A percentile compares a stretch with the other conserved stretches of the same genome.
phyloP scores from a whole-genome alignment of 2,329 filamentous ascomycete species.

The Ascochyta koolunga region DNA sequence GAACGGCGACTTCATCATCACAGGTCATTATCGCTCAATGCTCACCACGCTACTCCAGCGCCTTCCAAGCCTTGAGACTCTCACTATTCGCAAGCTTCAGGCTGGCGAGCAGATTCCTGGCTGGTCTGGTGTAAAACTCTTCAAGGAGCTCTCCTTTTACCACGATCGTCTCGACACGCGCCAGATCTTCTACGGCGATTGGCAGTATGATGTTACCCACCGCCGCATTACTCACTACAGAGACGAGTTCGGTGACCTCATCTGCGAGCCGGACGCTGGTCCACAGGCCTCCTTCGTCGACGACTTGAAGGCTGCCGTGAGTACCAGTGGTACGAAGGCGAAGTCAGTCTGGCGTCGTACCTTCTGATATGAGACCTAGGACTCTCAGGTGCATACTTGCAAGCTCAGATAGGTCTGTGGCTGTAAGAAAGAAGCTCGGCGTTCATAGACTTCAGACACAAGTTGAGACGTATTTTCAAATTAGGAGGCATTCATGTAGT shows the following conservation, averaged over 20 bases:
- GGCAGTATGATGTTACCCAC: conserved; percentile 26
- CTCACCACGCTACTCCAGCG: conserved; percentile 12
- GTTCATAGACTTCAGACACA: not conserved
- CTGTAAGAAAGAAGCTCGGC: not conserved
- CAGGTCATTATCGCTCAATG: conserved; percentile 20
- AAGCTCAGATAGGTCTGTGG: not conserved
- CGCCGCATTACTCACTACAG: conserved; percentile 15
- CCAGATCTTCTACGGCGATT: conserved; percentile 25
- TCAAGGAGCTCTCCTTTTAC: conserved; percentile 24
- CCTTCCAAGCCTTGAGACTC: conserved; percentile 14
- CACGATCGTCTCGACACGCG: conserved; percentile 10
- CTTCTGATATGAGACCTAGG: not conserved
- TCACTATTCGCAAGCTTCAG: conserved; percentile 22
- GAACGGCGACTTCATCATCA: conserved; percentile 15
- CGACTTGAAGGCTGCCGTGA: conserved; percentile 20
- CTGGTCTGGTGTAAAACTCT: conserved; percentile 6
- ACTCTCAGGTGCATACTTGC: not conserved
- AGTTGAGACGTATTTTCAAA: no score
- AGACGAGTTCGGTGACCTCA: conserved; percentile 25
- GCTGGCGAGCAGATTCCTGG: conserved; percentile 24
- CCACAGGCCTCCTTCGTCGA: conserved; percentile 21
- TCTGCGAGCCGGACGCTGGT: conserved; percentile 14
- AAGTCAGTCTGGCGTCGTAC: not conserved
- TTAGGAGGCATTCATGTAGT: not conserved
- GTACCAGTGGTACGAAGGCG: not conserved